Percentiles rank a stretch among this genome's conserved stretches.
These are phyloP conservation scores for Pythium dissimile DNA, from an alignment of 352 stramenopile genomes.

Conservation along the genomic window DNA sequence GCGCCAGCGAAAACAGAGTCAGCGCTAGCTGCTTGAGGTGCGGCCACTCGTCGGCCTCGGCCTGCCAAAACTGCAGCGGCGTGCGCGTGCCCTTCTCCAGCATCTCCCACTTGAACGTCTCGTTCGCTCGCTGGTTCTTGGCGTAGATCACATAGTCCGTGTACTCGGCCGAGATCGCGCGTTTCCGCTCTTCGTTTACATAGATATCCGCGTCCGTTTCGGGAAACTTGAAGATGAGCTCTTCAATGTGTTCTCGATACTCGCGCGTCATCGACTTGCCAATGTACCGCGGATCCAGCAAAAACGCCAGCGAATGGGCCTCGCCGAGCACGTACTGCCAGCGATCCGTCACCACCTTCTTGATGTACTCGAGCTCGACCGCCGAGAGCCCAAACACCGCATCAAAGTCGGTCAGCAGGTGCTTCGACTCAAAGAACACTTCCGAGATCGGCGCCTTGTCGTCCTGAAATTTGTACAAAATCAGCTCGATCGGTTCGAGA, in stretches of 20 bases:
- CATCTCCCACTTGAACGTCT: conserved; percentile 86
- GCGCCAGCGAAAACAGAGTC: conserved; percentile 72
- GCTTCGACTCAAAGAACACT: conserved; percentile 81
- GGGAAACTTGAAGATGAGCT: conserved; percentile 78
- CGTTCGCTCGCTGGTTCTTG: conserved; percentile 76
- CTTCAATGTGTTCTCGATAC: conserved; percentile 82
- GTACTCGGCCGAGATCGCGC: conserved; percentile 70
- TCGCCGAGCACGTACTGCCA: conserved; percentile 78
- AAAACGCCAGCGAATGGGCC: conserved; percentile 65
- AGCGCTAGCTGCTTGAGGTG: conserved; percentile 71
- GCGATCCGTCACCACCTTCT: conserved; percentile 72
- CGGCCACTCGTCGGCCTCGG: conserved; percentile 73
- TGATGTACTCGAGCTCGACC: conserved; percentile 77
- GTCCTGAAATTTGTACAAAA: conserved; percentile 83
- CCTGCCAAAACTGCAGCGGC: conserved; percentile 79
- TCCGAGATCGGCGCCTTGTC: conserved; percentile 75
- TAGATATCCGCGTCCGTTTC: conserved; percentile 63
- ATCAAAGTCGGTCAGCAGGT: conserved; percentile 76
- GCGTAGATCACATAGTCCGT: conserved; percentile 78
- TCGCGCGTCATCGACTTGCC: conserved; percentile 80
- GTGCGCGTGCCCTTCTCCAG: conserved; percentile 75
- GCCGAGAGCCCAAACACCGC: conserved; percentile 63
- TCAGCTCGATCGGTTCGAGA: conserved; percentile 71
- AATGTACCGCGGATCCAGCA: conserved; percentile 78
- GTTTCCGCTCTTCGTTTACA: conserved; percentile 64